Conservation (phyloP, 768 basidiomycete species). For the Kwoniella dejecticola region DNA sequence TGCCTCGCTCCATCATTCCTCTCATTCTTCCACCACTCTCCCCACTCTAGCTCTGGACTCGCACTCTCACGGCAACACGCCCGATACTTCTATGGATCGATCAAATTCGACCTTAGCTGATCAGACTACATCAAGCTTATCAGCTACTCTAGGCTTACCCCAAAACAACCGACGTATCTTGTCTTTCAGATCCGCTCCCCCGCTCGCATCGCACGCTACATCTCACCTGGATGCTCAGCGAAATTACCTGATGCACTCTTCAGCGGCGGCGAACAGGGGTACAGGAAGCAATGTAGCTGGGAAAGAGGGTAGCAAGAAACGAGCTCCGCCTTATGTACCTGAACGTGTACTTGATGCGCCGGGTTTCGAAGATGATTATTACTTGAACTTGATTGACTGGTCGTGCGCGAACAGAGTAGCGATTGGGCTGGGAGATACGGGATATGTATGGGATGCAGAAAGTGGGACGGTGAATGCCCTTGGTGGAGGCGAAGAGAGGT, state of each 20-base stretch:
- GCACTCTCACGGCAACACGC: conserved; percentile 10
- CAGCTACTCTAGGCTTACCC: conserved; percentile 41
- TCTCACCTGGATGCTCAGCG: conserved; percentile 43
- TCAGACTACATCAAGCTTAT: conserved; percentile 35
- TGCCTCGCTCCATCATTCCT: conserved; percentile 36
- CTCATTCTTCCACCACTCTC: conserved; percentile 38
- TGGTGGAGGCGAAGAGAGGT: conserved; percentile 25
- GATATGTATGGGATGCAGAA: conserved; percentile 93
- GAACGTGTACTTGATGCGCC: conserved; percentile 96
- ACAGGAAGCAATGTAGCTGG: conserved; percentile 22
- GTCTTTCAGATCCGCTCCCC: conserved; percentile 46
- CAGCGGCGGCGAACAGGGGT: conserved; percentile 33
- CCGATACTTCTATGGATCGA: conserved; percentile 33
- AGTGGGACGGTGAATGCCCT: conserved; percentile 74
- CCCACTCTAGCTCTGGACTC: conserved; percentile 38
- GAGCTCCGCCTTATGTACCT: conserved; percentile 81
- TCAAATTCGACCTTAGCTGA: conserved; percentile 24
- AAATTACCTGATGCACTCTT: conserved; percentile 41
- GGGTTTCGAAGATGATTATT: conserved; percentile 83
- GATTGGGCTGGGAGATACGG: conserved; percentile 81
- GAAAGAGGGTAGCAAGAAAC: conserved; percentile 57
- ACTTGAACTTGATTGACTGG: conserved; percentile 92
- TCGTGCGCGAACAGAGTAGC: conserved; percentile 80
- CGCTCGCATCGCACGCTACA: conserved; percentile 34
- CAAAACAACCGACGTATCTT: conserved; percentile 34